Base-by-base conservation (phyloP, 495 filamentous ascomycete genomes). In the Neurospora sp. region DNA sequence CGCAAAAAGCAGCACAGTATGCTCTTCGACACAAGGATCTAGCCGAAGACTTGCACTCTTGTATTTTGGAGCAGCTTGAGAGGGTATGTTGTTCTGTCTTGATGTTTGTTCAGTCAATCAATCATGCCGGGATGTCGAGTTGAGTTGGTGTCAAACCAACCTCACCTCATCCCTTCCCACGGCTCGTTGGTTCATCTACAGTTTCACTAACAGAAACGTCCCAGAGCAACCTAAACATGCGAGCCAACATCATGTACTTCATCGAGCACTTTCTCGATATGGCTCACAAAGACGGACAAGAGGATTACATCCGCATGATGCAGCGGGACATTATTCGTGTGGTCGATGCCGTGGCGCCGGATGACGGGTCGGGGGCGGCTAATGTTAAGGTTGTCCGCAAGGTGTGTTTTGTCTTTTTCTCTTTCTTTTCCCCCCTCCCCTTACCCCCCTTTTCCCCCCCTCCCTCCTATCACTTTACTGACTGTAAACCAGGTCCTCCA, bases 211-310 rank as follows among this genome's bases (percentile, higher is more conserved):
- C 12, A 18, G 9, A 23, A 74, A 75, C 31, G 46, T 38, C 72
- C 41, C 54, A 95, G 89, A 96, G 92, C 77, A 93, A 91, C 75
- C 96, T 98, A 91, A 99, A 99, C 83, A 97, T 90, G 69, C 87
- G 95, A 62, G 96, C 97, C 39, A 99, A 99, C 78, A 97, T 99
- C 81, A 95, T 99, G 92, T 98, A 96, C 84, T 98, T 99, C 85
- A 90, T 98, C 79, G 95, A 98, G 80, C 91, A 94, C 74, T 91
- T 99, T 72, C 93, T 95, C 82, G 95, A 98, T 78, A 88, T 93
- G 85, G 91, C 93, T 18, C 86, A 88, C 20, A 89, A 89, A 70
- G 92, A 97, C 72, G 87, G 90, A 73, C 88, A 94, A 77, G 79
- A 84, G 20, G 89, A 92, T 37, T 98, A 94, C 79, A 88, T 96